Evolutionary conservation across 371 early-diverging fungal species (phyloP).

Genomic region (Basidiobolus meristosporus): DNA sequence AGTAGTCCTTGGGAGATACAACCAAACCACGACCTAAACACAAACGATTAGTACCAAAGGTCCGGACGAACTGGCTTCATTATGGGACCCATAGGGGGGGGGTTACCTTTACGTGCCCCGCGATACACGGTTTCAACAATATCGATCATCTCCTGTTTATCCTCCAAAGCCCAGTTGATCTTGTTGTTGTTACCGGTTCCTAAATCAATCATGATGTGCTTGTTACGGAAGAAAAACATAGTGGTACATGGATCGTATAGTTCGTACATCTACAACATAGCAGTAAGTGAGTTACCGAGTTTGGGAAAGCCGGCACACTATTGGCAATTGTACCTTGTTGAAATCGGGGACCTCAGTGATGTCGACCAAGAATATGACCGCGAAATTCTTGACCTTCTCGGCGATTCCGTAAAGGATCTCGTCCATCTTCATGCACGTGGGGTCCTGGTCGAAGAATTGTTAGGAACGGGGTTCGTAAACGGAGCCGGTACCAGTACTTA

Average conservation of each 20-base stretch:
- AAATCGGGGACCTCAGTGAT: slow-evolving; percentile 77
- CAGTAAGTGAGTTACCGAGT: neutral
- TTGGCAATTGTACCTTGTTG: slow-evolving; percentile 33
- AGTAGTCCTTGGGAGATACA: slow-evolving; percentile 87
- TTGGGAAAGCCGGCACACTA: neutral
- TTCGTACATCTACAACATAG: slow-evolving; percentile 63
- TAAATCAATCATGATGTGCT: slow-evolving; percentile 94
- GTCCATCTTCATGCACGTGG: slow-evolving; percentile 94
- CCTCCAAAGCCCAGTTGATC: slow-evolving; percentile 89
- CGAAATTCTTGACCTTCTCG: slow-evolving; percentile 94
- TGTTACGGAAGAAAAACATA: slow-evolving; percentile 90
- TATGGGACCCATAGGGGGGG: too few species aligned
- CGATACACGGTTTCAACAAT: slow-evolving; percentile 78
- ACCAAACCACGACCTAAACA: slow-evolving; percentile 58
- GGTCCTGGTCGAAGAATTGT: slow-evolving; percentile 30
- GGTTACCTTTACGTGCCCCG: slow-evolving; percentile 78
- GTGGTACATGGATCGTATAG: slow-evolving; percentile 91
- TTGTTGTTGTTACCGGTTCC: slow-evolving; percentile 99
- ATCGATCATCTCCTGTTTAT: slow-evolving; percentile 76
- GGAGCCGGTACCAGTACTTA: slow-evolving; percentile 3
- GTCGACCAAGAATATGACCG: slow-evolving; percentile 84
- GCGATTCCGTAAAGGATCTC: slow-evolving; percentile 81
- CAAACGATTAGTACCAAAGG: neutral
- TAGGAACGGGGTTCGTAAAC: neutral
- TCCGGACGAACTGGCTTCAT: too few species aligned